Percentiles rank a stretch among this genome's conserved stretches.
These are phyloP conservation scores for Penstemon barbatus DNA, from an alignment of 257 asterid species.

Conservation along the genomic window DNA sequence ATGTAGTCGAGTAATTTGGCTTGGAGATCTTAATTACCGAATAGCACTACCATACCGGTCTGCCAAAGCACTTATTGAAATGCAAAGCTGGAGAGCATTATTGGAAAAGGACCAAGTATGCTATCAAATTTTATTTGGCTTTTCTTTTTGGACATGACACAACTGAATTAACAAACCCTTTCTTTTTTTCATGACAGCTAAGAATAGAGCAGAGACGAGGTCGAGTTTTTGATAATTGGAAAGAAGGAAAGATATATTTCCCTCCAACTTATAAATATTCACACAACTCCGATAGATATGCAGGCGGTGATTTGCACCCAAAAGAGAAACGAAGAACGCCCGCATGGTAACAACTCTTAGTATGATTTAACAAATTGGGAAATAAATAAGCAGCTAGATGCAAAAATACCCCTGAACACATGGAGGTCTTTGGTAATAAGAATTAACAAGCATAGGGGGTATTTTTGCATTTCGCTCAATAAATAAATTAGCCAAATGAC, in stretches of 20 bases:
- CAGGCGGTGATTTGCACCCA: constrained; percentile 93
- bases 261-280: constrained; percentile 98
- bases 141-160: background rate
- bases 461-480: too few relatives aligned
- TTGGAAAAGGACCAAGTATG: constrained; percentile 92
- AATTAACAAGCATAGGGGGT: too few relatives aligned
- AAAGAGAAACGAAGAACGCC: constrained; percentile 97
- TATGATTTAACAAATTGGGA: background rate
- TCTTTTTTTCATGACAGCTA: constrained; percentile 48
- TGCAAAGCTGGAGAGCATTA: constrained; percentile 99
- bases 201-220: constrained; percentile 87
- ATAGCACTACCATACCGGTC: constrained; percentile 90
- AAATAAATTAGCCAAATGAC: background rate
- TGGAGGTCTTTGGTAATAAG: too few relatives aligned
- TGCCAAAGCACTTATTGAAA: constrained; percentile 91
- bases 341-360: constrained; percentile 65
- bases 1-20: constrained; percentile 90
- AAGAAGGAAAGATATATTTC: constrained; percentile 93
- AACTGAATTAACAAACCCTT: constrained; percentile 19
- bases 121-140: constrained; percentile 14
- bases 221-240: constrained; percentile 95
- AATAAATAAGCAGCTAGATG: too few relatives aligned
- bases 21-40: constrained; percentile 95
- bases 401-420: too few relatives aligned
- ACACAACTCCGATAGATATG: constrained; percentile 89